Conservation (phyloP, 2,329 filamentous ascomycete genomes). For the Aspergillus tubingensis region DNA sequence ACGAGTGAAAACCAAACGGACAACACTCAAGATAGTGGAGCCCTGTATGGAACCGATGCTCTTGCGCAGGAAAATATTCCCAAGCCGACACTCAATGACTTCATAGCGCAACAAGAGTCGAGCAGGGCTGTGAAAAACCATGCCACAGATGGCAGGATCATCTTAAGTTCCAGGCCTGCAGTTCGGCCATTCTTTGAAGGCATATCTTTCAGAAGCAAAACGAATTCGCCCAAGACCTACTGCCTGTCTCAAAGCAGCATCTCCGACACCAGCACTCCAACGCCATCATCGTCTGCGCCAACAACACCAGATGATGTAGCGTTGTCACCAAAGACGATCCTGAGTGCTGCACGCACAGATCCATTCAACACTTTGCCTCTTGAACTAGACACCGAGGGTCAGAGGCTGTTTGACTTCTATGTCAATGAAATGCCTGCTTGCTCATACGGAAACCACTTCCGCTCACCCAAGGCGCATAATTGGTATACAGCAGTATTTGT, state of each 20-base stretch:
- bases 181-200: not conserved
- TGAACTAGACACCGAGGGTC: conserved; percentile 32
- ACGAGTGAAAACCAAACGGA: not conserved
- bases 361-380: conserved; percentile 41
- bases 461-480: conserved; percentile 38
- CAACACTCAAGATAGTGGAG: not conserved
- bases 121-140: not conserved
- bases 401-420: conserved; percentile 43
- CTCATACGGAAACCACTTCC: conserved; percentile 41
- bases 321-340: conserved; percentile 33
- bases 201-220: not conserved
- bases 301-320: conserved; percentile 20
- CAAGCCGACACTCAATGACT: not conserved
- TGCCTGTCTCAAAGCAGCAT: conserved; percentile 13
- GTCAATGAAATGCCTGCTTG: conserved; percentile 43
- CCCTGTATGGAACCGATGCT: not conserved
- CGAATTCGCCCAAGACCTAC: conserved; percentile 2
- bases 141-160: not conserved
- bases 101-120: not conserved
- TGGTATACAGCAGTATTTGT: conserved; percentile 44
- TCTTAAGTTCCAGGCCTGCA: not conserved
- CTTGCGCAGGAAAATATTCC: not conserved
- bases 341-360: conserved; percentile 42
- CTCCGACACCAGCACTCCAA: conserved; percentile 14
- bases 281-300: conserved; percentile 18